These are phyloP conservation scores for Penicillium sclerotigenum DNA, from an alignment of 2,329 filamentous ascomycete species.

Conservation along the genomic window DNA sequence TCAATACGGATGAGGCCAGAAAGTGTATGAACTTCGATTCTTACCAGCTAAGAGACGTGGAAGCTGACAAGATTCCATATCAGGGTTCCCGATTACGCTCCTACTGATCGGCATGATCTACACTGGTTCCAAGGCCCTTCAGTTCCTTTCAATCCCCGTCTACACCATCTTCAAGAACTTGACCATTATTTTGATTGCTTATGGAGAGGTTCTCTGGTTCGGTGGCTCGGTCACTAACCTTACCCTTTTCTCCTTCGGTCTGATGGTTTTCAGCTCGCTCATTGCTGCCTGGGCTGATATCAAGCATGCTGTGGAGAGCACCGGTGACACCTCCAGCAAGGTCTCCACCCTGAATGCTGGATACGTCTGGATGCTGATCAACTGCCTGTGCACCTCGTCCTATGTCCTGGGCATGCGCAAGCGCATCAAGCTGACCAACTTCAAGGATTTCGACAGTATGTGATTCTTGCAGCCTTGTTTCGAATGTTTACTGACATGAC, in stretches of 20 bases:
- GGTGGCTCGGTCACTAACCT: slow-evolving; percentile 85
- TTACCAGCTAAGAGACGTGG: background rate
- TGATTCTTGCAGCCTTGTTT: slow-evolving; percentile 25
- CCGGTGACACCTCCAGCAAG: slow-evolving; percentile 65
- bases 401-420: slow-evolving; percentile 95
- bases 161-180: slow-evolving; percentile 99
- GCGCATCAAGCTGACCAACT: slow-evolving; percentile 98
- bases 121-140: slow-evolving; percentile 90
- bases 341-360: slow-evolving; percentile 90
- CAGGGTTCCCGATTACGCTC: slow-evolving; percentile 94
- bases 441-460: slow-evolving; percentile 99
- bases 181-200: slow-evolving; percentile 97
- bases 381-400: slow-evolving; percentile 89
- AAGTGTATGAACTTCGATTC: slow-evolving; percentile 65
- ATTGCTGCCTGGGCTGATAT: slow-evolving; percentile 98
- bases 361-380: slow-evolving; percentile 97
- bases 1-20: slow-evolving; percentile 83
- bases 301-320: slow-evolving; percentile 71
- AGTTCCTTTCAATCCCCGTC: slow-evolving; percentile 94
- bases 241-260: slow-evolving; percentile 85
- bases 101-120: slow-evolving; percentile 99
- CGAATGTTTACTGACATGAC: slow-evolving; percentile 5
- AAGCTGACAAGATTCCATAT: slow-evolving; percentile 3
- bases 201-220: slow-evolving; percentile 98
- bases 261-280: slow-evolving; percentile 94